A percentile compares a stretch with the other conserved stretches of the same genome.
Conservation (phyloP, 2,329 filamentous ascomycete genomes). For the Mycosphaerella sp. region DNA sequence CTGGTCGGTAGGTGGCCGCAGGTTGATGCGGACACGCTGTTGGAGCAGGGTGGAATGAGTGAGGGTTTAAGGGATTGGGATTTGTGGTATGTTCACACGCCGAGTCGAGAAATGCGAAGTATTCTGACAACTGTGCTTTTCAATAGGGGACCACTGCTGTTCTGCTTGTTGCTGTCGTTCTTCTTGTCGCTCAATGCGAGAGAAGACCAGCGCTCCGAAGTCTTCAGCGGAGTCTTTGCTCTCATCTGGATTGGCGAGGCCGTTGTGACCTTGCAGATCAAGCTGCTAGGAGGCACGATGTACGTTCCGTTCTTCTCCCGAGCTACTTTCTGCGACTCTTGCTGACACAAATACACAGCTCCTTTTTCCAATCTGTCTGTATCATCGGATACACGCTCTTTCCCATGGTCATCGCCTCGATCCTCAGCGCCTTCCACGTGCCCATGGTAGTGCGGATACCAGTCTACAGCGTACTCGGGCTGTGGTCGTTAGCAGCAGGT, state of each 20-base stretch:
- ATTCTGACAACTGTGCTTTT: not conserved
- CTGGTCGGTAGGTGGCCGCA: conserved; percentile 57
- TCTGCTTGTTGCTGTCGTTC: conserved; percentile 81
- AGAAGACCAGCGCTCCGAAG: conserved; percentile 72
- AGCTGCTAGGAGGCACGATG: conserved; percentile 94
- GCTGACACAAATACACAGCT: conserved; percentile 51
- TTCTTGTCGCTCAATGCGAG: conserved; percentile 78
- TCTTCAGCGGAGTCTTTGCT: conserved; percentile 94
- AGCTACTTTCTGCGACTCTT: conserved; percentile 5
- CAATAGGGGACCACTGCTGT: conserved; percentile 76
- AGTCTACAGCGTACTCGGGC: conserved; percentile 79
- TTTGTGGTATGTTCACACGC: conserved; percentile 57
- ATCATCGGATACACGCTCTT: conserved; percentile 99
- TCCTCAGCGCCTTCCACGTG: conserved; percentile 77
- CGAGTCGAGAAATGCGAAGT: conserved; percentile 18
- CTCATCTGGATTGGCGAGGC: conserved; percentile 97
- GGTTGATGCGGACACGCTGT: conserved; percentile 55
- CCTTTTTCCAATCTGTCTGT: conserved; percentile 94
- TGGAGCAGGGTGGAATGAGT: conserved; percentile 65
- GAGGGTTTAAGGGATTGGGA: conserved; percentile 94
- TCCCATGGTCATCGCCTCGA: conserved; percentile 84
- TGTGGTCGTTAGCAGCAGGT: conserved; percentile 90
- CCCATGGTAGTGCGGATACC: conserved; percentile 79
- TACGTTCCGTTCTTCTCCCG: conserved; percentile 53
- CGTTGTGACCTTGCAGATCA: conserved; percentile 96